Percentiles rank a stretch among this genome's conserved stretches.
Evolutionary conservation across 1,284 basidiomycete genomes (phyloP).

Genomic region (Cryptococcus floricola): DNA sequence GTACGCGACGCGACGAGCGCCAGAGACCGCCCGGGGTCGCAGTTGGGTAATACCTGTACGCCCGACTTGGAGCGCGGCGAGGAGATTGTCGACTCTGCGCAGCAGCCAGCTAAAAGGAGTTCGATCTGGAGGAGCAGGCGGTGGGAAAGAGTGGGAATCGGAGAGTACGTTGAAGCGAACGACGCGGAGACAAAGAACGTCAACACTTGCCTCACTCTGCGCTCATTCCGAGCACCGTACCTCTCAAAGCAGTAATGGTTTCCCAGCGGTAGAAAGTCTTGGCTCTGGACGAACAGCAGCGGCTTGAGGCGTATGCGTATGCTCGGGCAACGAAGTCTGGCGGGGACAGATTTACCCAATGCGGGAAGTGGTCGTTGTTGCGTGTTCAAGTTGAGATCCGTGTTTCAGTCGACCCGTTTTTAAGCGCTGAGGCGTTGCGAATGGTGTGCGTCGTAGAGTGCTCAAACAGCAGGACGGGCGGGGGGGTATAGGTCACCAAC

Average conservation of each 20-base stretch:
- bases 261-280: neutral
- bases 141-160: neutral
- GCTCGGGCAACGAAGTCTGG: no score
- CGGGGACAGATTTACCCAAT: no score
- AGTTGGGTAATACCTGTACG: no score
- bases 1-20: no score
- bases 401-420: neutral
- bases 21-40: no score
- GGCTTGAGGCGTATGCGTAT: neutral
- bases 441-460: neutral
- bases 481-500: slow-evolving; percentile 2
- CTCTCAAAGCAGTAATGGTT: no score
- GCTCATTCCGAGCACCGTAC: no score
- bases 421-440: neutral
- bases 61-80: neutral
- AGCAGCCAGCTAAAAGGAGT: no score
- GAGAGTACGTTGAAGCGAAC: neutral
- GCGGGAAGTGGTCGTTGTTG: no score
- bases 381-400: no score
- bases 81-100: neutral
- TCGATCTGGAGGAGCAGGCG: no score
- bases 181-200: neutral
- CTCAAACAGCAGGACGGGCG: neutral
- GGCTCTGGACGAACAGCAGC: neutral
- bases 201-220: no score